phyloP scores from a whole-genome alignment of 306 rosid species.

The Fragaria vesca region DNA sequence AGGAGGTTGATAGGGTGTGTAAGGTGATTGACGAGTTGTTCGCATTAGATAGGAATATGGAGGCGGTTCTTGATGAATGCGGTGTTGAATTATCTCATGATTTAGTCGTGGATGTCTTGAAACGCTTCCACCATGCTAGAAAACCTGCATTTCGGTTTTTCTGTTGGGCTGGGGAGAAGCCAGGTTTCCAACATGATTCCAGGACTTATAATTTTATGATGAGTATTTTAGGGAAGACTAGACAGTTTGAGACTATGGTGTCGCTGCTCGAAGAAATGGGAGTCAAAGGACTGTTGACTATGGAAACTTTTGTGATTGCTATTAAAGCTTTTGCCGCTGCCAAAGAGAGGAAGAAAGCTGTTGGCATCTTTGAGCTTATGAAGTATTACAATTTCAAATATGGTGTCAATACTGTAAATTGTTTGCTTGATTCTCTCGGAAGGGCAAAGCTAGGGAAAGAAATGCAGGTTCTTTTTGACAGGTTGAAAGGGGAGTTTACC shows the following conservation, averaged over 20 bases:
- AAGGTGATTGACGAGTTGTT: slow-evolving; percentile 88
- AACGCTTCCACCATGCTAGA: slow-evolving; percentile 74
- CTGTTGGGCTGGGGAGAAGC: slow-evolving; percentile 73
- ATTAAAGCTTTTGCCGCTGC: slow-evolving; percentile 78
- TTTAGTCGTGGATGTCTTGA: slow-evolving; percentile 77
- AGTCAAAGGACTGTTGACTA: slow-evolving; percentile 61
- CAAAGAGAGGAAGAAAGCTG: slow-evolving; percentile 83
- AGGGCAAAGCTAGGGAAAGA: slow-evolving; percentile 76
- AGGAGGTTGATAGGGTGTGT: slow-evolving; percentile 70
- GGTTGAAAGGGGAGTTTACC: slow-evolving; percentile 54
- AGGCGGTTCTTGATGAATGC: slow-evolving; percentile 79
- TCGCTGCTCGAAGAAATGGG: slow-evolving; percentile 89
- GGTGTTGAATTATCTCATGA: slow-evolving; percentile 60
- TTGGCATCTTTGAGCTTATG: slow-evolving; percentile 82
- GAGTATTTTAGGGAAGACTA: slow-evolving; percentile 72
- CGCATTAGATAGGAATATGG: slow-evolving; percentile 90
- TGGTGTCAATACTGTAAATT: slow-evolving; percentile 62
- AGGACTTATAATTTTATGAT: slow-evolving; percentile 69
- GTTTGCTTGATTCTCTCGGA: slow-evolving; percentile 79
- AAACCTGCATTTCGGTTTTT: slow-evolving; percentile 90
- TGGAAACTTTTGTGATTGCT: slow-evolving; percentile 75
- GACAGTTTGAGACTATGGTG: slow-evolving; percentile 91
- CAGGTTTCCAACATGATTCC: slow-evolving; percentile 63
- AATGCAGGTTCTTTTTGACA: slow-evolving; percentile 70
- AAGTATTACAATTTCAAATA: slow-evolving; percentile 64